These are phyloP conservation scores for Bryopsis sp. DNA, from an alignment of 139 green algal species.

Conservation along the genomic window DNA sequence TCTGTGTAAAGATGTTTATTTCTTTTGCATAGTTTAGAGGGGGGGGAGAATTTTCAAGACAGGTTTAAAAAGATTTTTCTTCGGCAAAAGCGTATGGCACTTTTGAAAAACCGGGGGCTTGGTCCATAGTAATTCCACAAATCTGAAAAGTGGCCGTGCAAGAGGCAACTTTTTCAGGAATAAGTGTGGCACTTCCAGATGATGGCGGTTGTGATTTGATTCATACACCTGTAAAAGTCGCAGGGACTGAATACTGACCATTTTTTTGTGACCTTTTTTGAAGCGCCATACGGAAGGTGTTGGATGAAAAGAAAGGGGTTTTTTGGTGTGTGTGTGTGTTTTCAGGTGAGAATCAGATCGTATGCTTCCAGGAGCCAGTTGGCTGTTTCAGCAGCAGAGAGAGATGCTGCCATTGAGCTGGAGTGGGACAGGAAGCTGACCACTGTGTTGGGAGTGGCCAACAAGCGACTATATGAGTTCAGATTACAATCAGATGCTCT, in stretches of 20 bases:
- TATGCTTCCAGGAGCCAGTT: constrained; percentile 72
- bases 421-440: constrained; percentile 75
- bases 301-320: background rate
- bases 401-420: constrained; percentile 27
- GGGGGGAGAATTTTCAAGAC: too few relatives aligned
- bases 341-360: constrained; percentile 41
- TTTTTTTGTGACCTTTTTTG: background rate
- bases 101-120: too few relatives aligned
- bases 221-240: too few relatives aligned
- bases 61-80: too few relatives aligned
- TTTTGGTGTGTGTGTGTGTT: background rate
- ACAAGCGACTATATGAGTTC: constrained; percentile 33
- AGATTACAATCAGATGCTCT: constrained; percentile 13
- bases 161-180: too few relatives aligned
- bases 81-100: too few relatives aligned
- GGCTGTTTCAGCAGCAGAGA: constrained; percentile 35
- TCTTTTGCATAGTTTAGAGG: too few relatives aligned
- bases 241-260: background rate
- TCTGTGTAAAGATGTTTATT: too few relatives aligned
- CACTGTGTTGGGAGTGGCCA: constrained; percentile 70
- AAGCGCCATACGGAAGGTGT: background rate
- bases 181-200: too few relatives aligned
- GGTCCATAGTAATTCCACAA: too few relatives aligned
- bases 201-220: too few relatives aligned
- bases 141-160: too few relatives aligned